Percentiles rank a stretch among this genome's conserved stretches.
Evolutionary conservation across 306 rosid genomes (phyloP).

Genomic region (Astragalus glycyphyllos): DNA sequence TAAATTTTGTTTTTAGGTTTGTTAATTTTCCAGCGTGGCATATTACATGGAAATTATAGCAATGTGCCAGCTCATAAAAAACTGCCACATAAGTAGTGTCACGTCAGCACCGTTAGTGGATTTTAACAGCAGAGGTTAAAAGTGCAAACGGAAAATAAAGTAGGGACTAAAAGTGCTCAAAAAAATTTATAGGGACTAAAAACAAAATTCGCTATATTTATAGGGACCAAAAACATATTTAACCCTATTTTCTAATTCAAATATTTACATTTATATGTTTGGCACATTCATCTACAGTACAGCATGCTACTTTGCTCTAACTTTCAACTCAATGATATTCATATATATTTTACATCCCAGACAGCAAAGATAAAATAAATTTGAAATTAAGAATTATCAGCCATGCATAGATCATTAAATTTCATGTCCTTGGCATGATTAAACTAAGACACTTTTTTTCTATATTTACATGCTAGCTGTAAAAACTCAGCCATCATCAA

Average conservation of each 20-base stretch:
- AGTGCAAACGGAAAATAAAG: too few relatives aligned
- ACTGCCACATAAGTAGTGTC: too few relatives aligned
- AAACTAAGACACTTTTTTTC: background rate
- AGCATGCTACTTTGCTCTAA: background rate
- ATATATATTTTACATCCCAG: constrained; percentile 29
- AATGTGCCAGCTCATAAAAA: too few relatives aligned
- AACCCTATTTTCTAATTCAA: background rate
- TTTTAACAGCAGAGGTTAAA: too few relatives aligned
- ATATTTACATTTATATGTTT: constrained; percentile 2
- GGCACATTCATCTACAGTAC: background rate
- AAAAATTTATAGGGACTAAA: too few relatives aligned
- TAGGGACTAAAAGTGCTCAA: too few relatives aligned
- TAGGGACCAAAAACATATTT: too few relatives aligned
- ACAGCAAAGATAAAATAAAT: background rate
- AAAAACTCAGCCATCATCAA: constrained; percentile 18
- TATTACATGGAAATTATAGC: too few relatives aligned
- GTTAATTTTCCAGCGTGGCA: too few relatives aligned
- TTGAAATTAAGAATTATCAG: background rate
- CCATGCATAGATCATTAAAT: constrained; percentile 5
- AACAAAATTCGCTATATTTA: too few relatives aligned
- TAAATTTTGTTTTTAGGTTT: too few relatives aligned
- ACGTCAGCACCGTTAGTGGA: too few relatives aligned
- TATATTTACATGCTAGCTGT: constrained; percentile 18
- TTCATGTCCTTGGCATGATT: constrained; percentile 28
- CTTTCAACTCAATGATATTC: constrained; percentile 15